A percentile compares a stretch with the other conserved stretches of the same genome.
Conservation (phyloP, 163 green algal genomes). For the Trebouxia gelatinosa region DNA sequence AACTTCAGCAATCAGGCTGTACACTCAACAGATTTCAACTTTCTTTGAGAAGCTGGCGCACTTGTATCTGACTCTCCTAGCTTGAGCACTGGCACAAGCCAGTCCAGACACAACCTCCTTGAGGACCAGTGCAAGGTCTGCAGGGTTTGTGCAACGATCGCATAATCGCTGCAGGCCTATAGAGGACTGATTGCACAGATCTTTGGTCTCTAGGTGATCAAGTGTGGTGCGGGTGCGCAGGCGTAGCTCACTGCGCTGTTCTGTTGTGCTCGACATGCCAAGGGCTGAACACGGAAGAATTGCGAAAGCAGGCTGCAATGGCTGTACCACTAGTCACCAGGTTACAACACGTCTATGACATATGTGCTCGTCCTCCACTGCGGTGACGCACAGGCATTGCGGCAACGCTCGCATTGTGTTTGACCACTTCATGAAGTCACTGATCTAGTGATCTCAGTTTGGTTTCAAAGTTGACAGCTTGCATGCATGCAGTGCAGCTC, state of each 20-base stretch:
- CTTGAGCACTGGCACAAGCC: neutral
- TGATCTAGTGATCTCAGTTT: too few relatives aligned
- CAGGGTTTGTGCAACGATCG: conserved; percentile 3
- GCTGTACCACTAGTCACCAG: too few relatives aligned
- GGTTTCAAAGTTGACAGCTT: too few relatives aligned
- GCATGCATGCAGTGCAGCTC: too few relatives aligned
- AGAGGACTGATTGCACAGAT: conserved; percentile 12
- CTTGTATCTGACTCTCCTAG: conserved; percentile 17
- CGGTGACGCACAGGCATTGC: too few relatives aligned
- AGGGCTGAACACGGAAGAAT: too few relatives aligned
- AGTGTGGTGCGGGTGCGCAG: conserved; percentile 5
- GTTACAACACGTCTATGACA: too few relatives aligned
- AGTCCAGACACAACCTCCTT: conserved; percentile 17
- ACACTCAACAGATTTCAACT: too few relatives aligned
- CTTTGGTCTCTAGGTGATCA: conserved; percentile 14
- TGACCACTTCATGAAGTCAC: too few relatives aligned
- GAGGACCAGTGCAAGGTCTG: neutral
- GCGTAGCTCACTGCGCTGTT: conserved; percentile 11
- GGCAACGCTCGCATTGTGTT: too few relatives aligned
- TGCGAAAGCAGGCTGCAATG: too few relatives aligned
- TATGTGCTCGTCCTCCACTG: too few relatives aligned
- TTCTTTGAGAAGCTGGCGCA: neutral
- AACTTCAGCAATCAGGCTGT: neutral
- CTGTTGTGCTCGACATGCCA: conserved; percentile 11
- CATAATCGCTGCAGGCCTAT: conserved; percentile 8